A percentile compares a stretch with the other conserved stretches of the same genome.
These are phyloP conservation scores for Oenanthe javanica DNA, from an alignment of 140 eudicot genomes.

Conservation along the genomic window DNA sequence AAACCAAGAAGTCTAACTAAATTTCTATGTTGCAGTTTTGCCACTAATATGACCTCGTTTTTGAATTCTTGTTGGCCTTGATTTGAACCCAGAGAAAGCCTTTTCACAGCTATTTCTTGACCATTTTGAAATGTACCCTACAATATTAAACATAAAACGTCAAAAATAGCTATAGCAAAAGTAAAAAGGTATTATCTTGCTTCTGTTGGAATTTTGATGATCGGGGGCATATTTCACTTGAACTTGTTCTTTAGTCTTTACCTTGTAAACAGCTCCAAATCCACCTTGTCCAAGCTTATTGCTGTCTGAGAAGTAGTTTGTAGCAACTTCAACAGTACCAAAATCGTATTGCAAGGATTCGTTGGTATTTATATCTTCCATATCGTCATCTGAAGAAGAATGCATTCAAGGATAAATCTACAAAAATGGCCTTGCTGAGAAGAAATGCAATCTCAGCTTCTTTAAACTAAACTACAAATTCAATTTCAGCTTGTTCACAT, in stretches of 20 bases:
- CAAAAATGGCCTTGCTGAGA: neutral
- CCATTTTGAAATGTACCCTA: conserved; percentile 18
- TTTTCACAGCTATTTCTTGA: conserved; percentile 33
- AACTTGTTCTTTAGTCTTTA: neutral
- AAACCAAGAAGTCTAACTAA: conserved; percentile 19
- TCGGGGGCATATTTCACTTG: neutral
- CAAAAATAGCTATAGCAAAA: neutral
- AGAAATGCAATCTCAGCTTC: neutral
- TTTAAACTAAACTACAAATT: neutral
- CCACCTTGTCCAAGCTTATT: conserved; percentile 34
- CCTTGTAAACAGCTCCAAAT: conserved; percentile 28
- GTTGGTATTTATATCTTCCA: conserved; percentile 3
- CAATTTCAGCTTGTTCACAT: neutral
- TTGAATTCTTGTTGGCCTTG: conserved; percentile 29
- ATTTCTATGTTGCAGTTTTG: conserved; percentile 19
- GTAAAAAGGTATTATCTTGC: neutral
- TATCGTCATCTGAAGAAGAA: conserved; percentile 3
- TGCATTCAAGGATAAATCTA: neutral
- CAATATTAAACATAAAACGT: neutral
- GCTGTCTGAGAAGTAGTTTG: conserved; percentile 21
- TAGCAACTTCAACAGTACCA: conserved; percentile 15
- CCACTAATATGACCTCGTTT: conserved; percentile 15
- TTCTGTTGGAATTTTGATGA: neutral
- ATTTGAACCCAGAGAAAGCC: conserved; percentile 18
- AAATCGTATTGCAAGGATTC: conserved; percentile 22